Conservation (phyloP, 495 filamentous ascomycete genomes). For the Annulohypoxylon moriforme region DNA sequence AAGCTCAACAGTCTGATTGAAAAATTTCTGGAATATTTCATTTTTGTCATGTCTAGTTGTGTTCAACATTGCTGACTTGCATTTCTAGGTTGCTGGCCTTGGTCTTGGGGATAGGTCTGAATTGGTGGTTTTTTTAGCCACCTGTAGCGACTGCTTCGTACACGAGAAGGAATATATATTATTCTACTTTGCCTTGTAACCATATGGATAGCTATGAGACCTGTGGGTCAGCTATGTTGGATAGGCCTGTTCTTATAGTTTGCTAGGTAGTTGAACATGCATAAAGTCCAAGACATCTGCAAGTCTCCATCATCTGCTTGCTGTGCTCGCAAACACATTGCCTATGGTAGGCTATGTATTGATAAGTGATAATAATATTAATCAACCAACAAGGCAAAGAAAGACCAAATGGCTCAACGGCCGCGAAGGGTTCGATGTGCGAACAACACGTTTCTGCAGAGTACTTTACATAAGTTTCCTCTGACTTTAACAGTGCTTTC, state of each 20-base stretch:
- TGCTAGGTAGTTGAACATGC: background rate
- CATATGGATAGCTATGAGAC: too few species aligned
- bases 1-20: constrained; percentile 72
- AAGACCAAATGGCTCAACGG: background rate
- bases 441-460: too few species aligned
- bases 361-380: background rate
- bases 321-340: background rate
- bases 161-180: background rate
- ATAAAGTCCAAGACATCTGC: background rate
- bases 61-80: constrained; percentile 27
- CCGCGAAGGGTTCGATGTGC: too few species aligned
- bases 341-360: background rate
- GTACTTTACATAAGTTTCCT: too few species aligned
- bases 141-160: background rate
- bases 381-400: background rate
- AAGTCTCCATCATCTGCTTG: background rate
- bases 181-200: background rate
- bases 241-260: background rate
- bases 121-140: background rate
- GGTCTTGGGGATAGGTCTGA: background rate
- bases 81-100: constrained; percentile 4
- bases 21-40: constrained; percentile 6
- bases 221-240: background rate
- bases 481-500: too few species aligned
- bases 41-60: background rate